Evolutionary conservation across 805 yeast genomes (phyloP), one percentile per base, ranked within the genome.

Genomic region (Starmerella gropengiesseri): DNA sequence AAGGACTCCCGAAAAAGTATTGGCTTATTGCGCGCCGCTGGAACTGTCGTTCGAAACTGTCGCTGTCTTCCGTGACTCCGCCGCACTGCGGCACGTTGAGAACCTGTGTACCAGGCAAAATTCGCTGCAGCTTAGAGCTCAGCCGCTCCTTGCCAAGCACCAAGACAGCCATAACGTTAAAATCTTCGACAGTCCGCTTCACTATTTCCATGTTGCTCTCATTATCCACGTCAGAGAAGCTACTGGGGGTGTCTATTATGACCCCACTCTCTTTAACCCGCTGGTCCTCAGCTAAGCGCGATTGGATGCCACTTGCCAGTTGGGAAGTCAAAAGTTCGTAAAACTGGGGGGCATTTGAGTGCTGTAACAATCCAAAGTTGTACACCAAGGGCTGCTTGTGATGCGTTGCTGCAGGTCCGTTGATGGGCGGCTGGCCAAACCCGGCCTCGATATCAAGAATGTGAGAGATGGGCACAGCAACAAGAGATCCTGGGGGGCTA

Each of bases 371-470:
- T 0, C 97, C 98, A 60, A 68, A 85, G 54, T 72, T 77, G 54
- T 81, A 78, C 7, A 81, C 89, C n/a, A 81, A 59, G 0, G 97
- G 96, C 60, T 84, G 93, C 58, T 84, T 83, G n/a, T 83, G 82
- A 58, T 82, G 87, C 1, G 60, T 50, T 5, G 54, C 49, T 2
- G 67, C 55, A 1, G 68, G 68, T 1, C 68, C 65, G 49, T 80
- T 76, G 47, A 70, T 65, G 1, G 87, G 76, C 1, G 83, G 75
- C 37, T 84, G 83, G 48, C 94, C 95, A 66, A 93, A 81, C 2
- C 73, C 71, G 17, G 74, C 71, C 54, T 83, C 89, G 16, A 82
- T 74, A 54, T 91, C 95, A 27, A 87, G 66, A 30, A 77, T 64
- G 55, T 84, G 95, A 32, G 86, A 77, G 12, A 87, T 69, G 0